Percentiles rank a stretch among this genome's conserved stretches.
Evolutionary conservation across 2,329 filamentous ascomycete genomes (phyloP).

Genomic region (Sodiomyces alkalinus): DNA sequence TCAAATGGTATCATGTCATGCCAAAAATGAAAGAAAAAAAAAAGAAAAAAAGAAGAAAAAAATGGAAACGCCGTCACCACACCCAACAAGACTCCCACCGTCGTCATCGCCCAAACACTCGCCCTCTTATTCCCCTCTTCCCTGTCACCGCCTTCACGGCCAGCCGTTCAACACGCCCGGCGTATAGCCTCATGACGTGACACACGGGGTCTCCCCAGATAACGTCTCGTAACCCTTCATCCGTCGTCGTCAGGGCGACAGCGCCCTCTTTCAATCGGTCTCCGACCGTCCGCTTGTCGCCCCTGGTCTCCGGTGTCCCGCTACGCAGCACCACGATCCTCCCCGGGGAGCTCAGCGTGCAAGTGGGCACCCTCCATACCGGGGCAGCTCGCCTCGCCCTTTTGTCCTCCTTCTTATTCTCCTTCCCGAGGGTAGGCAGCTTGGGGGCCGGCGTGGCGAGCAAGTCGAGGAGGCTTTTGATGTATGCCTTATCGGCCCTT

Average conservation of each 20-base stretch:
- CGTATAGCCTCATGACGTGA: conserved; percentile 70
- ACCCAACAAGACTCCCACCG: too few species aligned
- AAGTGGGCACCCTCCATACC: conserved; percentile 49
- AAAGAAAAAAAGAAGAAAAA: too few species aligned
- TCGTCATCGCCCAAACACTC: not conserved
- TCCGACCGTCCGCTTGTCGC: conserved; percentile 30
- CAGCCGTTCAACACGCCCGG: conserved; percentile 52
- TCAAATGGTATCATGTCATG: too few species aligned
- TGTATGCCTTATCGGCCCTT: conserved; percentile 61
- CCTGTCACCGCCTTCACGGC: conserved; percentile 52
- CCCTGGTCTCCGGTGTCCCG: conserved; percentile 21
- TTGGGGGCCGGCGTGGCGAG: conserved; percentile 40
- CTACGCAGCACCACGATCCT: conserved; percentile 50
- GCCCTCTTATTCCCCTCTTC: conserved; percentile 10
- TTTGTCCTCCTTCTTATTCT: conserved; percentile 11
- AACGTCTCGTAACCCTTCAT: conserved; percentile 52
- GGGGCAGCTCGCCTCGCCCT: conserved; percentile 14
- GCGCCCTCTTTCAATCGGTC: conserved; percentile 43
- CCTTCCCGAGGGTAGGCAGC: conserved; percentile 4
- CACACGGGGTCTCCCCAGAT: conserved; percentile 72
- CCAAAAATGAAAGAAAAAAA: too few species aligned
- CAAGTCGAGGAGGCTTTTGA: conserved; percentile 56
- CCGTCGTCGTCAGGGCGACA: conserved; percentile 51
- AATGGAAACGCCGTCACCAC: too few species aligned
- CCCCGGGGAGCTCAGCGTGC: conserved; percentile 55